Conservation (phyloP, 2,329 filamentous ascomycete species). For the Sporothrix pseudoabietina region DNA sequence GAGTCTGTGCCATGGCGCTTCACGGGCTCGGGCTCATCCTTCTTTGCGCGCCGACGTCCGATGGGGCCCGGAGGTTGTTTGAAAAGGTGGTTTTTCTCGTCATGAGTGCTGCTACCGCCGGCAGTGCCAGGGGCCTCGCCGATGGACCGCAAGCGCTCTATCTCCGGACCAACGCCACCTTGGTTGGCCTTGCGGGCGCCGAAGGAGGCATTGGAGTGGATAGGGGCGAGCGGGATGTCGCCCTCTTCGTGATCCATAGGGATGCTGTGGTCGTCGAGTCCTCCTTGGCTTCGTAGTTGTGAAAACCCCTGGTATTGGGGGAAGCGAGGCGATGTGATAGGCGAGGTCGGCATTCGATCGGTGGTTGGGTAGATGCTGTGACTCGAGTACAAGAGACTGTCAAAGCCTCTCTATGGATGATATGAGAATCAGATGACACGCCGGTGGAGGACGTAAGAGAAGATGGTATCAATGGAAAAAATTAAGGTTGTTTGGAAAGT, state of each 20-base stretch:
- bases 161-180: slow-evolving; percentile 37
- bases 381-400: slow-evolving; percentile 17
- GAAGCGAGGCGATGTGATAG: slow-evolving; percentile 35
- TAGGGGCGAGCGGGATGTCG: slow-evolving; percentile 58
- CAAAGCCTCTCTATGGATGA: slow-evolving; percentile 25
- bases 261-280: slow-evolving; percentile 31
- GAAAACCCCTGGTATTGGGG: slow-evolving; percentile 36
- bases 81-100: slow-evolving; percentile 54
- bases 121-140: slow-evolving; percentile 36
- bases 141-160: slow-evolving; percentile 26
- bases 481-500: slow-evolving; percentile 2
- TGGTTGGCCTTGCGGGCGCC: slow-evolving; percentile 49
- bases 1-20: slow-evolving; percentile 49
- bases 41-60: slow-evolving; percentile 54
- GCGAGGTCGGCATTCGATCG: slow-evolving; percentile 30
- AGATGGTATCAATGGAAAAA: neutral
- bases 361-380: neutral
- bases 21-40: slow-evolving; percentile 43
- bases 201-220: slow-evolving; percentile 58
- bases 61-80: slow-evolving; percentile 42
- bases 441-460: neutral
- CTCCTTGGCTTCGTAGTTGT: slow-evolving; percentile 30
- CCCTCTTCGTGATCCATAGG: slow-evolving; percentile 41
- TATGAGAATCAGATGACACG: neutral
- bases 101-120: slow-evolving; percentile 41